These are phyloP conservation scores for Neurospora tetraspora DNA, from an alignment of 495 filamentous ascomycete species.

Conservation along the genomic window DNA sequence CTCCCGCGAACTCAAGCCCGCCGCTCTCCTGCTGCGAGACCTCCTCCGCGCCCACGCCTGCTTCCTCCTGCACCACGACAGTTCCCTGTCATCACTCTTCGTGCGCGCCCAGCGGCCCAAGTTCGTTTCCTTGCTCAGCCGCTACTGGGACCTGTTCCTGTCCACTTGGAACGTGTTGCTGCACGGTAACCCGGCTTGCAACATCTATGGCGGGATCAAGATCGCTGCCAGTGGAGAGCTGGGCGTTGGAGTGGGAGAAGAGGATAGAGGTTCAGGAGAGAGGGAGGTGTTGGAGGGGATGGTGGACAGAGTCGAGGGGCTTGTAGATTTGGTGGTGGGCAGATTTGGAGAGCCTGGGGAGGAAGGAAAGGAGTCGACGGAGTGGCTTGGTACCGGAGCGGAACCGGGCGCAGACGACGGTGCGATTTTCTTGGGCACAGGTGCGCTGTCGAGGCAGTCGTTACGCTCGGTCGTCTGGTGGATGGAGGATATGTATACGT, in stretches of 20 bases:
- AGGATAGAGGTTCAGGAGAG: slow-evolving; percentile 86
- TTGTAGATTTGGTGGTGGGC: slow-evolving; percentile 79
- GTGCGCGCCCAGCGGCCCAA: slow-evolving; percentile 39
- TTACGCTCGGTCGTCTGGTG: slow-evolving; percentile 61
- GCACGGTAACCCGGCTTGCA: slow-evolving; percentile 75
- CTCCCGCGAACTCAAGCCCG: slow-evolving; percentile 77
- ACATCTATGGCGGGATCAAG: slow-evolving; percentile 75
- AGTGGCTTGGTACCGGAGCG: slow-evolving; percentile 59
- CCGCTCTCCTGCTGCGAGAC: slow-evolving; percentile 67
- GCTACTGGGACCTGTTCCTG: slow-evolving; percentile 76
- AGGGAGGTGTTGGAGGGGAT: slow-evolving; percentile 84
- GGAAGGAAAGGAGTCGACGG: slow-evolving; percentile 3
- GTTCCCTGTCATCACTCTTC: slow-evolving; percentile 56
- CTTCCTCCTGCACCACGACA: slow-evolving; percentile 79
- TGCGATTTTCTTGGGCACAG: slow-evolving; percentile 70
- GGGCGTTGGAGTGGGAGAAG: slow-evolving; percentile 87
- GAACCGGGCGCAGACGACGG: slow-evolving; percentile 65
- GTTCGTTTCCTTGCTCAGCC: slow-evolving; percentile 51
- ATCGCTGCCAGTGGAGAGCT: slow-evolving; percentile 85
- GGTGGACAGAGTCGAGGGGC: slow-evolving; percentile 52
- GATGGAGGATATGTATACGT: slow-evolving; percentile 74
- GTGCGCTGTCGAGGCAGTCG: slow-evolving; percentile 53
- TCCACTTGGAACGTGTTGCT: slow-evolving; percentile 82
- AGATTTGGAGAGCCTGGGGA: slow-evolving; percentile 56
- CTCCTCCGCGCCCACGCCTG: slow-evolving; percentile 70